These are phyloP conservation scores for Penicillium salamii DNA, from an alignment of 495 filamentous ascomycete genomes.

Conservation along the genomic window DNA sequence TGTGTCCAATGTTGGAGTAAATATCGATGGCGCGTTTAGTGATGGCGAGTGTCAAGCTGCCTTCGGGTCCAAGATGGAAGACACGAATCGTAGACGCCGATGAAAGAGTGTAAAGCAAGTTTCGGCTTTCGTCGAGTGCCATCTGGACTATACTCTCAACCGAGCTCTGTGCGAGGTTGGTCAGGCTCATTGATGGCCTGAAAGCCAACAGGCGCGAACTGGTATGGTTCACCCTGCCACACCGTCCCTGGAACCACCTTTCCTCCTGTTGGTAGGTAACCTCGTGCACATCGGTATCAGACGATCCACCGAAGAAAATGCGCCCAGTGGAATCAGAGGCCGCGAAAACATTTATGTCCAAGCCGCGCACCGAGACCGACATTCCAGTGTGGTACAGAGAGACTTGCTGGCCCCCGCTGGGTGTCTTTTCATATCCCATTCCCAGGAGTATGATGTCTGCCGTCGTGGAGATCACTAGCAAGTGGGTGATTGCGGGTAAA, in stretches of 20 bases:
- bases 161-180: conserved; percentile 36
- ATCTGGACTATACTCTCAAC: conserved; percentile 69
- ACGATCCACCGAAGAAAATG: conserved; percentile 84
- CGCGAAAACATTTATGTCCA: conserved; percentile 71
- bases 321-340: conserved; percentile 74
- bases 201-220: conserved; percentile 70
- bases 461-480: conserved; percentile 85
- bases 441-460: conserved; percentile 81
- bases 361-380: conserved; percentile 65
- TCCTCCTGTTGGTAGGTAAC: conserved; percentile 95
- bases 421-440: conserved; percentile 57
- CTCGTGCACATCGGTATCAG: conserved; percentile 85
- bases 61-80: conserved; percentile 68
- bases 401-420: conserved; percentile 66
- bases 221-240: conserved; percentile 81
- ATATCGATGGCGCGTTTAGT: conserved; percentile 53
- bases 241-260: conserved; percentile 85
- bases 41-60: conserved; percentile 52
- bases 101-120: conserved; percentile 87
- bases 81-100: conserved; percentile 79
- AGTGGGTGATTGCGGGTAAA: conserved; percentile 73
- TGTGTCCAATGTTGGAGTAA: conserved; percentile 72
- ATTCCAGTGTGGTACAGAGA: conserved; percentile 82
- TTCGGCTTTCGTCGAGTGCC: conserved; percentile 82
- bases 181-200: conserved; percentile 56